A percentile compares a stretch with the other conserved stretches of the same genome.
Evolutionary conservation across 2,329 filamentous ascomycete genomes (phyloP).

Genomic region (Albifimbria verrucaria): DNA sequence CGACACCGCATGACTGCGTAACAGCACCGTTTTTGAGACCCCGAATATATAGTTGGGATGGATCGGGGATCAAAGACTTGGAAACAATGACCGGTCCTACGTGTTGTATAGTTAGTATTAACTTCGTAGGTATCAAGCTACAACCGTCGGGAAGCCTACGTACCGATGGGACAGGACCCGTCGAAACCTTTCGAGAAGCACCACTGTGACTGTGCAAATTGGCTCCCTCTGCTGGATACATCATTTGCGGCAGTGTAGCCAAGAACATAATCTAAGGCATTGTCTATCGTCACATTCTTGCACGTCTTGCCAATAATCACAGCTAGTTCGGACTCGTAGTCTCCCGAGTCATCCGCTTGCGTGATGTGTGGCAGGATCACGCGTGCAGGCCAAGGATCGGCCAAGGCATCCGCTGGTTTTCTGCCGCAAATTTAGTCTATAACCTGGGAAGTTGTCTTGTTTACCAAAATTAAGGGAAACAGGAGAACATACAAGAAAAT

Average conservation of each 20-base stretch:
- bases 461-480: no score
- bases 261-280: conserved; percentile 58
- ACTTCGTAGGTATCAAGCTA: neutral
- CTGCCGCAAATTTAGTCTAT: conserved; percentile 7
- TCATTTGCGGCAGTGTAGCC: conserved; percentile 64
- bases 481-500: conserved; percentile 44
- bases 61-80: conserved; percentile 51
- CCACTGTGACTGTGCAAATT: conserved; percentile 24
- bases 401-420: conserved; percentile 52
- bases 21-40: conserved; percentile 53
- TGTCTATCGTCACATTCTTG: conserved; percentile 52
- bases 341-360: conserved; percentile 49
- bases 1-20: conserved; percentile 17
- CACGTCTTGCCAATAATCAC: conserved; percentile 50
- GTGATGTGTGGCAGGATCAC: conserved; percentile 48
- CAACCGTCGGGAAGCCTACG: neutral
- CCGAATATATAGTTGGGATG: conserved; percentile 50
- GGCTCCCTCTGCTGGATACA: conserved; percentile 41
- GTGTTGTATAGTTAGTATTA: neutral
- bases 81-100: conserved; percentile 66
- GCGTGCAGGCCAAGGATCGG: conserved; percentile 50
- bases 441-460: neutral
- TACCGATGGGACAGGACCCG: conserved; percentile 45
- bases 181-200: conserved; percentile 56
- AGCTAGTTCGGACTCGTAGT: conserved; percentile 58